Conservation (phyloP, 2,329 filamentous ascomycete species). For the Atkinsonella hypoxylon region DNA sequence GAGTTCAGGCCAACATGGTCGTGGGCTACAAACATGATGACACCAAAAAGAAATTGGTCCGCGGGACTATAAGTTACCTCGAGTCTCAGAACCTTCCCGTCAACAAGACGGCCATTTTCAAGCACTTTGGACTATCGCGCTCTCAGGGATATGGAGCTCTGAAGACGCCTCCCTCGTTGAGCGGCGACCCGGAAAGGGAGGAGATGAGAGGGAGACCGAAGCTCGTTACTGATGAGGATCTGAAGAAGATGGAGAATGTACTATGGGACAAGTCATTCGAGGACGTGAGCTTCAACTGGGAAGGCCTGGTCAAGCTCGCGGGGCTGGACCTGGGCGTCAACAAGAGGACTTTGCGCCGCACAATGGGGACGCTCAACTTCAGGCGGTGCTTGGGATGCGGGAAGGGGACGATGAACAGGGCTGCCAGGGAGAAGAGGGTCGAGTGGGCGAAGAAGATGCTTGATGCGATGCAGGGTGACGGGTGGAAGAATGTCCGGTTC, state of each 20-base stretch:
- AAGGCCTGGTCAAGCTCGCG: constrained; percentile 20
- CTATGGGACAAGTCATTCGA: constrained; percentile 25
- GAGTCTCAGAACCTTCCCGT: constrained; percentile 25
- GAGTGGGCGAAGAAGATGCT: constrained; percentile 23
- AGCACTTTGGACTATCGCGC: constrained; percentile 26
- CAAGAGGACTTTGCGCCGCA: constrained; percentile 23
- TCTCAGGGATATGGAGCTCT: constrained; percentile 26
- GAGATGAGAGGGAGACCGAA: constrained; percentile 24
- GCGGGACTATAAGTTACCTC: constrained; percentile 27
- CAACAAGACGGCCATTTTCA: constrained; percentile 28
- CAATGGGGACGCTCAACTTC: constrained; percentile 26
- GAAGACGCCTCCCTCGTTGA: constrained; percentile 20
- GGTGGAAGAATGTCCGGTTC: constrained; percentile 23
- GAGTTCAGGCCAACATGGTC: background rate
- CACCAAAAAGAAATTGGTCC: constrained; percentile 27
- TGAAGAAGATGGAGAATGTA: constrained; percentile 24
- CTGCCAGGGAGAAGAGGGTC: constrained; percentile 19
- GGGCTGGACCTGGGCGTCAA: constrained; percentile 21
- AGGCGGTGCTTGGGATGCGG: constrained; percentile 22
- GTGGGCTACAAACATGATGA: constrained; percentile 25
- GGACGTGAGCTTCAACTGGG: constrained; percentile 22
- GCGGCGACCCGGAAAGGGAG: constrained; percentile 26
- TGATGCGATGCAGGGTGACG: constrained; percentile 16
- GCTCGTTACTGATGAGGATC: constrained; percentile 23
- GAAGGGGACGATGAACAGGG: constrained; percentile 18